Evolutionary conservation across 768 basidiomycete species (phyloP), one percentile per base, ranked within the genome.

Genomic region (Collybia sordida): DNA sequence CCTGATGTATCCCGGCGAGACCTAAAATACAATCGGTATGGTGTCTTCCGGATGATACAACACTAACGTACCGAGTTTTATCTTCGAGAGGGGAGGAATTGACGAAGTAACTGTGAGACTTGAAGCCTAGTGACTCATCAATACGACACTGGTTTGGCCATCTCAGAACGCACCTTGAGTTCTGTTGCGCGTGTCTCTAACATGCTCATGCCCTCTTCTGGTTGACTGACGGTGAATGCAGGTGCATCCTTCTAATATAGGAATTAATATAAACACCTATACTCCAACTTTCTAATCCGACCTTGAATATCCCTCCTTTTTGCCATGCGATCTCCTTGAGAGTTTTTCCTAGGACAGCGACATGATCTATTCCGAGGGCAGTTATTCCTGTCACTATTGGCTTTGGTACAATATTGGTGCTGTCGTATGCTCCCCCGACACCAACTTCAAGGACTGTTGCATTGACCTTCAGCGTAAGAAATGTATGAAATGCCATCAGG

Each of bases 251-350:
- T 73, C 88, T 90, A 45, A 35, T 49, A 24, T n/a, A 17, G 17
- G 8, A 17, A 24, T 34, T 4, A 31, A 18, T 43, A 25, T 31
- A 31, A 31, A 2, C 9, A 31, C 14, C 31, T 11, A 38, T 25
- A 35, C 45, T 17, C 49, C 8, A 8, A 15, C 12, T 28, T 35
- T 5, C 18, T 3, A 23, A 54, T 14, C 70, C 23, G 45, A 83
- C 89, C 79, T 99, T 99, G 71, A 88, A 98, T 45, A 99, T 98
- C 1, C 97, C 97, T 23, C 87, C 92, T 66, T 99, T 99, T 62
- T 98, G 96, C 79, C 82, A 83, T 1, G 95, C 91, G 55, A 99
- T 98, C 61, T 97, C 91, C 27, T 74, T 68, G 3, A 98, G 68
- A 0, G 95, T 97, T 59, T 87, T 87, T 0, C 97, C 97, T 1